These are phyloP conservation scores for Fusarium nurragi DNA, from an alignment of 2,329 filamentous ascomycete species.

Conservation along the genomic window DNA sequence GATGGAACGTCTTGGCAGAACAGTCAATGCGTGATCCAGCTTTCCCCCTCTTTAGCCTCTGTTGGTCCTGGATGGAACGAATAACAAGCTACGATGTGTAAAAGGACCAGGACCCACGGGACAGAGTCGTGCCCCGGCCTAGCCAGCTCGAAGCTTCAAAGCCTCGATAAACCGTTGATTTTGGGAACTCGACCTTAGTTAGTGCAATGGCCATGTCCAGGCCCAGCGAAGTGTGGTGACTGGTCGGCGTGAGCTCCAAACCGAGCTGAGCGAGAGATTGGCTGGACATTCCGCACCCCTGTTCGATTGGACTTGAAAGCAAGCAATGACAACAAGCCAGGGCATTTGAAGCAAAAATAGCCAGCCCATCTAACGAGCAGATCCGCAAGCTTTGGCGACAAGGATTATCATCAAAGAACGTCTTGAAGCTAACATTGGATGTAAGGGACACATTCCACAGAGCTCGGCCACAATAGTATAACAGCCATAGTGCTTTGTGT, in stretches of 20 bases:
- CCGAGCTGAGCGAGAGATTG: conserved; percentile 16
- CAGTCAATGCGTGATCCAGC: conserved; percentile 23
- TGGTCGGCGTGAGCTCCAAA: conserved; percentile 2
- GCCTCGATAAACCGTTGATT: conserved; percentile 8
- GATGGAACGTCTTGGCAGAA: conserved; percentile 18
- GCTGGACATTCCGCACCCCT: conserved; percentile 11
- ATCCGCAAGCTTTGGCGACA: not conserved
- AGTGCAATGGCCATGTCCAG: conserved; percentile 8
- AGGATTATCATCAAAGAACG: not conserved
- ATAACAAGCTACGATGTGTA: conserved; percentile 1
- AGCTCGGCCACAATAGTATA: not conserved
- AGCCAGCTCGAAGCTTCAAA: conserved; percentile 4
- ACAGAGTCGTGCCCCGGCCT: conserved; percentile 7
- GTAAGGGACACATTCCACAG: not conserved
- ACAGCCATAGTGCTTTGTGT: not conserved
- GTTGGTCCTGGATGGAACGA: not conserved
- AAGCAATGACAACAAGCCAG: conserved; percentile 10
- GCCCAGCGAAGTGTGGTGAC: not conserved
- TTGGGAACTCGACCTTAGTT: conserved; percentile 6
- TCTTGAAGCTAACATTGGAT: not conserved
- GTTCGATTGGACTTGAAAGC: not conserved
- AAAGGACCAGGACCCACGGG: not conserved
- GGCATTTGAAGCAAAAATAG: conserved; percentile 13
- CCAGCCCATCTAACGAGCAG: not conserved
- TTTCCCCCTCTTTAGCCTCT: not conserved